Conservation (phyloP, 108 stramenopile species). For the Cyclotella baltica region DNA sequence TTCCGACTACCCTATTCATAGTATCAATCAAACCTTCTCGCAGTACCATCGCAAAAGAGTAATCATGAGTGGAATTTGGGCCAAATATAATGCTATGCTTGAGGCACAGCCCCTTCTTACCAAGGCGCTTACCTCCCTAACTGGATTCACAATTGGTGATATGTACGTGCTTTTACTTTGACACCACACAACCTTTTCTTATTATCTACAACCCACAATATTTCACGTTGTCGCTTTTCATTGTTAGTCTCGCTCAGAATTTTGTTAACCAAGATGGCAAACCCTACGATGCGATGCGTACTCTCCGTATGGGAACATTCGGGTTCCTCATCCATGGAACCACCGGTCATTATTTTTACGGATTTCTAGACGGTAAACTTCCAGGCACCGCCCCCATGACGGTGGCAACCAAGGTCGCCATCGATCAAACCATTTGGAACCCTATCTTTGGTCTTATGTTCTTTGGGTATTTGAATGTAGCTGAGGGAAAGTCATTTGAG, state of each 20-base stretch:
- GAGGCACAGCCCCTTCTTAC: slow-evolving; percentile 87
- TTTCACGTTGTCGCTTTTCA: not conserved
- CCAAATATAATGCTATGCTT: slow-evolving; percentile 88
- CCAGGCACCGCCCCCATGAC: slow-evolving; percentile 91
- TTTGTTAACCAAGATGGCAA: slow-evolving; percentile 88
- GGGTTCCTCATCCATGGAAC: slow-evolving; percentile 95
- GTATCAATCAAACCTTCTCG: too few relatives aligned
- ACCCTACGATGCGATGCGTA: slow-evolving; percentile 90
- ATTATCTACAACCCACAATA: not conserved
- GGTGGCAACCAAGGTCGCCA: slow-evolving; percentile 93
- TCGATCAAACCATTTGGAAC: slow-evolving; percentile 95
- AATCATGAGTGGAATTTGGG: slow-evolving; percentile 79
- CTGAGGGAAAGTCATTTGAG: slow-evolving; percentile 85
- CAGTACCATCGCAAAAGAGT: too few relatives aligned
- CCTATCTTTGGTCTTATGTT: slow-evolving; percentile 96
- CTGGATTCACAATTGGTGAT: slow-evolving; percentile 92
- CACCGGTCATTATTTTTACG: slow-evolving; percentile 97
- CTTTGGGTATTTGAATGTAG: slow-evolving; percentile 92
- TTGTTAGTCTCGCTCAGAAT: slow-evolving; percentile 78
- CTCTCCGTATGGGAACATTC: slow-evolving; percentile 90
- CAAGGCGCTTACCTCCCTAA: slow-evolving; percentile 87
- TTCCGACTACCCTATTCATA: too few relatives aligned
- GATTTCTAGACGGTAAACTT: slow-evolving; percentile 90
- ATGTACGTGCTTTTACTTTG: slow-evolving; percentile 30
- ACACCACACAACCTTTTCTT: not conserved